Base-by-base conservation (phyloP, 176 grass and related monocot species). In the Lolium rigidum region DNA sequence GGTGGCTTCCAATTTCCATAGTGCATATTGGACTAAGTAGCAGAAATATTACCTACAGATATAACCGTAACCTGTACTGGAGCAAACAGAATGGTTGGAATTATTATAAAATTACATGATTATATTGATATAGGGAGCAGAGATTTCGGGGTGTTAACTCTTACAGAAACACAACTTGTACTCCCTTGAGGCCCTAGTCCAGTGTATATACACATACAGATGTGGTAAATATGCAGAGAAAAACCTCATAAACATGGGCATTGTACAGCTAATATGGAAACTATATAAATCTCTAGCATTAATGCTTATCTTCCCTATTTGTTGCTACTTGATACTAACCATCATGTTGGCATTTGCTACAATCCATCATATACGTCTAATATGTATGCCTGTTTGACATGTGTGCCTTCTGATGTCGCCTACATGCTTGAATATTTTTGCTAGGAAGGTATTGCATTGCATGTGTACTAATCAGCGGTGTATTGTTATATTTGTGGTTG, bases 391-490 rank as follows among this genome's bases (percentile, higher is more conserved):
- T 28, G 28, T 64, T 25, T 37, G 14, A 41, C 56, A 81, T 61
- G 12, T 44, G 78, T 86, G 39, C 24, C 24, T 37, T 86, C 39
- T 71, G 68, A 72, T 20, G 1, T 54, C 28, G 50, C 77, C 4
- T 64, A 39, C n/a, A 51, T 81, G 41, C 44, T 63, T 87, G 77
- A 50, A 81, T 74, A 73, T 73, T 62, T 14, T 51, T 80, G 39
- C 44, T 72, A 74, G 41, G 46, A 52, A 52, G 21, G 44, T 39
- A 81, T 20, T 48, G 43, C 44, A n/a, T n/a, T 18, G 28, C 39
- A 59, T 80, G 17, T 46, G 38, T 68, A 59, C 51, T 70, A 79
- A 70, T 71, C 39, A 72, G 24, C 24, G 49, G 15, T 72, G 62
- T 49, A 28, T 20, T 52, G 16, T 31, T 71, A 86, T 77, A 80